These are phyloP conservation scores for Diaporthe capsici DNA, from an alignment of 2,329 filamentous ascomycete species.

Conservation along the genomic window DNA sequence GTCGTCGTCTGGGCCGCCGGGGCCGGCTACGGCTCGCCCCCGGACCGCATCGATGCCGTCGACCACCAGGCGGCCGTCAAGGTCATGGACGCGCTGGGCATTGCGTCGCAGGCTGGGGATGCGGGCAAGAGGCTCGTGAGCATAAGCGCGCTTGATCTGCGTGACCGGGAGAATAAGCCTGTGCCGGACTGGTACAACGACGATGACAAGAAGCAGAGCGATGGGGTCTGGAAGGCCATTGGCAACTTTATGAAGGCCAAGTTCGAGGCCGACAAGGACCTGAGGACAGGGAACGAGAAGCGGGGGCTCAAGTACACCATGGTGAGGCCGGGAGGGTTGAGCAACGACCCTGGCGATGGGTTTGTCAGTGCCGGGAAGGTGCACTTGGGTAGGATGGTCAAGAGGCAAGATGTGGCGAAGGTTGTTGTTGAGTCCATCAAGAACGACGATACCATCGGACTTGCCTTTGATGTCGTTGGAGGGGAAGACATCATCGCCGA, in stretches of 20 bases:
- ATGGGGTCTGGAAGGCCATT: conserved; percentile 56
- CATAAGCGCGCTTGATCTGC: conserved; percentile 60
- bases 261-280: conserved; percentile 56
- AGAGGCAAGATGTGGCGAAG: conserved; percentile 60
- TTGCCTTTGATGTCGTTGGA: conserved; percentile 60
- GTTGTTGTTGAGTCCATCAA: conserved; percentile 57
- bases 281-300: conserved; percentile 54
- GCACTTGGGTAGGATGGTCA: conserved; percentile 53
- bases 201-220: conserved; percentile 52
- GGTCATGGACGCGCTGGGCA: conserved; percentile 59
- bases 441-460: conserved; percentile 55
- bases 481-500: conserved; percentile 51
- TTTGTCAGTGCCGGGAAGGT: conserved; percentile 59
- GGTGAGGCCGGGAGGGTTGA: conserved; percentile 57
- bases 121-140: conserved; percentile 59
- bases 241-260: conserved; percentile 58
- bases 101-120: conserved; percentile 50
- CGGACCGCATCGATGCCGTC: conserved; percentile 58
- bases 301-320: conserved; percentile 61
- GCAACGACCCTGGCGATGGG: conserved; percentile 54
- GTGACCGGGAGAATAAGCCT: conserved; percentile 54
- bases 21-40: conserved; percentile 49
- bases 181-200: conserved; percentile 60
- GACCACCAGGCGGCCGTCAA: conserved; percentile 61
- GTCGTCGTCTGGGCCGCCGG: conserved; percentile 53